phyloP scores from a whole-genome alignment of 805 yeast genomes.

The Wickerhamiella azymoides region DNA sequence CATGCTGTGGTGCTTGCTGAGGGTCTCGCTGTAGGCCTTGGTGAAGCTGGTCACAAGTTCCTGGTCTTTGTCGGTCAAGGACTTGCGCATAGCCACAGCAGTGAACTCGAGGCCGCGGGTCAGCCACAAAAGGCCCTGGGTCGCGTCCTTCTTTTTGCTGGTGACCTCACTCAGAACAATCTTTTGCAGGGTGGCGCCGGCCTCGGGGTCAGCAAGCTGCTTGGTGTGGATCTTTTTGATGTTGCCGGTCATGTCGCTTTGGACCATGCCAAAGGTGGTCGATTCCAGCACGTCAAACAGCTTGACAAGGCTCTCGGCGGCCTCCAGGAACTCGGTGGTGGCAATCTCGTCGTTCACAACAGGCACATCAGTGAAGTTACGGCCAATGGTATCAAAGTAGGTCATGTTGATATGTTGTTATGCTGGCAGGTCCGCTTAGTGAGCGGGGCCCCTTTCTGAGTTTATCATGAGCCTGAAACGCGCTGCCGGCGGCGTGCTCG shows the following conservation, averaged over 20 bases:
- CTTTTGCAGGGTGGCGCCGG: conserved; percentile 59
- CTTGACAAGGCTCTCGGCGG: conserved; percentile 70
- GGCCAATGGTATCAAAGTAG: conserved; percentile 66
- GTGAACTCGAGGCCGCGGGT: conserved; percentile 73
- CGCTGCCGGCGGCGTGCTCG: neutral
- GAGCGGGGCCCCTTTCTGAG: no score
- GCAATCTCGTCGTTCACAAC: conserved; percentile 48
- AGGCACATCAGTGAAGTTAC: conserved; percentile 63
- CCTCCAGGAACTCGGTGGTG: conserved; percentile 66
- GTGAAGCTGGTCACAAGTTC: conserved; percentile 72
- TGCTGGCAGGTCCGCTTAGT: neutral
- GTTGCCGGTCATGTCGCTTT: conserved; percentile 79
- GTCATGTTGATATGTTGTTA: conserved; percentile 26
- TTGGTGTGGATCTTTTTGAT: conserved; percentile 59
- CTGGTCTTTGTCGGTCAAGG: conserved; percentile 42
- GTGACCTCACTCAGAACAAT: conserved; percentile 59
- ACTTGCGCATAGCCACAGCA: conserved; percentile 77
- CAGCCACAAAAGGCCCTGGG: conserved; percentile 84
- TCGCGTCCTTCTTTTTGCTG: conserved; percentile 58
- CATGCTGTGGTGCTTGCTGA: conserved; percentile 69
- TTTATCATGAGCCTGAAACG: no score
- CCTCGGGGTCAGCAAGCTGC: conserved; percentile 48
- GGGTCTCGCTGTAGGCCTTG: conserved; percentile 68
- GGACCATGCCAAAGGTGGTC: conserved; percentile 72
- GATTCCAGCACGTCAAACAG: conserved; percentile 73